Base-by-base conservation (phyloP, 2,329 filamentous ascomycete species). In the Talaromyces islandicus region DNA sequence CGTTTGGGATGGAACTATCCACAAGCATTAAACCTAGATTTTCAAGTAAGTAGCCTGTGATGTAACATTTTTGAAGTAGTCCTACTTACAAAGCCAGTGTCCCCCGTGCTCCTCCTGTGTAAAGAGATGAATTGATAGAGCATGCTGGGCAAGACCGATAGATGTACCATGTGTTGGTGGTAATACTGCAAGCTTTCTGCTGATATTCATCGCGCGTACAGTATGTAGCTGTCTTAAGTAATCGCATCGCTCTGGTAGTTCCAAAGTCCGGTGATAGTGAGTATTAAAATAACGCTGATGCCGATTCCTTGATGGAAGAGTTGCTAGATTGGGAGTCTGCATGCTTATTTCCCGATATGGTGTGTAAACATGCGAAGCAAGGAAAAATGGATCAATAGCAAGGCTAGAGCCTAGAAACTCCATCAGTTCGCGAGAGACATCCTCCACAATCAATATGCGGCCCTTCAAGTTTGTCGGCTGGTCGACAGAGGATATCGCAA, bases 301-400 rank as follows among this genome's bases (percentile, higher is more conserved):
- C 17, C 17, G 54, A 43, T 25, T 41, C 14, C 54, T 41, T 12
- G 54, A 38, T 29, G 54, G 54, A 21, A 56, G 54, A 19, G 24
- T 1, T 29, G 35, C 54, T n/a, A 56, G 35, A 27, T 56, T 43
- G 1, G 35, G 54, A 25, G 54, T 56, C 24, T 46, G 54, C 21
- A 43, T 27, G 35, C 35, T 56, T 27, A 46, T 43, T 17, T 19
- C 24, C 25, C 54, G 30, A 19, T 27, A 48, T 9, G 35, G 21
- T n/a, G 24, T 38, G 27, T 43, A 43, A 21, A 56, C 41, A 38
- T 48, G 54, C 24, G 32, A 48, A 17, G 54, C 48, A 38, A 58
- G 50, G 21, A 58, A 58, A 38, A 58, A 41, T n/a, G 56, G 56
- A n/a, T 58, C 46, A 9, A 58, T 58, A 12, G 35, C 30, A 29